phyloP scores from a whole-genome alignment of 306 rosid genomes.

The Dryas drummondii region DNA sequence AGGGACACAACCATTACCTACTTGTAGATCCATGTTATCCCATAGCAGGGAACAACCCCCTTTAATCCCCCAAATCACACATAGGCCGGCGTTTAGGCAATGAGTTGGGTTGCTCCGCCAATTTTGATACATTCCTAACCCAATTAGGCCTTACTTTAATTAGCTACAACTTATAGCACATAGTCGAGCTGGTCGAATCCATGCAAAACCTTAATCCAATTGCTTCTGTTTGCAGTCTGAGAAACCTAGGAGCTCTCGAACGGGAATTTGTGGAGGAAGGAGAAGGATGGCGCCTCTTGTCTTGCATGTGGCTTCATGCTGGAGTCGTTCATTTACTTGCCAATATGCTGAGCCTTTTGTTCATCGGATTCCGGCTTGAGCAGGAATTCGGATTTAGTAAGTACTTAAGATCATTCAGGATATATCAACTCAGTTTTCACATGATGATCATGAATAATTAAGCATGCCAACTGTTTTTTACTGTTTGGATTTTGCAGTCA shows the following conservation, averaged over 20 bases:
- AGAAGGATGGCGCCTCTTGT: constrained; percentile 69
- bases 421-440: not conserved
- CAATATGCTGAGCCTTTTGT: constrained; percentile 79
- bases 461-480: not conserved
- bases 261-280: constrained; percentile 43
- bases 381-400: constrained; percentile 86
- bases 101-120: not conserved
- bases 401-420: constrained; percentile 9
- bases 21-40: too few species aligned
- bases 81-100: not conserved
- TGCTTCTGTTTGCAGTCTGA: constrained; percentile 46
- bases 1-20: too few species aligned
- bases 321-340: constrained; percentile 75
- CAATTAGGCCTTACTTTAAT: not conserved
- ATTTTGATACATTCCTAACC: not conserved
- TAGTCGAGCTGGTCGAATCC: not conserved
- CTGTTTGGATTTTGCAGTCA: constrained; percentile 58
- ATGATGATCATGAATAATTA: not conserved
- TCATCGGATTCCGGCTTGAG: constrained; percentile 78
- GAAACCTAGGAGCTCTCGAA: constrained; percentile 63
- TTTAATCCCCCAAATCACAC: not conserved
- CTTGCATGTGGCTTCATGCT: constrained; percentile 95
- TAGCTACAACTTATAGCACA: not conserved
- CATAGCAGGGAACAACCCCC: too few species aligned
- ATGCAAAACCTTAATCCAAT: not conserved